Percentiles rank a stretch among this genome's conserved stretches.
These are phyloP conservation scores for Corchorus olitorius DNA, from an alignment of 345 rosid genomes.

Conservation along the genomic window DNA sequence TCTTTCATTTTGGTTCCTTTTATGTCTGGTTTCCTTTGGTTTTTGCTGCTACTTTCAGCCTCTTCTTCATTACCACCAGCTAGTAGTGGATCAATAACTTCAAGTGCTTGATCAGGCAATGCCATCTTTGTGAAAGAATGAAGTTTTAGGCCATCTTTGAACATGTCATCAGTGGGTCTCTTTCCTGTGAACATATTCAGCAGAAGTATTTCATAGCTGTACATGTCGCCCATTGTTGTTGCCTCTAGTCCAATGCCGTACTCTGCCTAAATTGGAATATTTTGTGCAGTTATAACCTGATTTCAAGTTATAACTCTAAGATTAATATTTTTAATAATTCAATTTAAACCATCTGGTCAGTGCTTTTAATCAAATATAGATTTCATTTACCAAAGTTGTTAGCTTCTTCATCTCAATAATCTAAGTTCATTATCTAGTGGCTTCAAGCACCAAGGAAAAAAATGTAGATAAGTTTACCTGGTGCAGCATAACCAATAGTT, in stretches of 20 bases:
- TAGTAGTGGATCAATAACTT: constrained; percentile 26
- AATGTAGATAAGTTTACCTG: constrained; percentile 23
- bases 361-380: too few species aligned
- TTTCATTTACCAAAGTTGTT: too few species aligned
- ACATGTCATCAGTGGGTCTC: constrained; percentile 31
- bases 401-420: too few species aligned
- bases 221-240: constrained; percentile 41
- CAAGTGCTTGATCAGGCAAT: constrained; percentile 15
- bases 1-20: too few species aligned
- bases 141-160: constrained; percentile 31
- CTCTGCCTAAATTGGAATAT: constrained; percentile 18
- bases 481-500: constrained; percentile 43
- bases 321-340: too few species aligned
- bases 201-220: constrained; percentile 31
- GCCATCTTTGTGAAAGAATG: constrained; percentile 24
- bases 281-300: too few species aligned
- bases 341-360: too few species aligned
- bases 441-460: too few species aligned
- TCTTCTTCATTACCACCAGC: constrained; percentile 6
- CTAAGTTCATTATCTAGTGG: too few species aligned
- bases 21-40: background rate
- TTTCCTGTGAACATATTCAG: constrained; percentile 47
- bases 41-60: background rate
- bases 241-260: constrained; percentile 44
- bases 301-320: too few species aligned